phyloP scores from a whole-genome alignment of 768 basidiomycete species.

The Collybia nuda region DNA sequence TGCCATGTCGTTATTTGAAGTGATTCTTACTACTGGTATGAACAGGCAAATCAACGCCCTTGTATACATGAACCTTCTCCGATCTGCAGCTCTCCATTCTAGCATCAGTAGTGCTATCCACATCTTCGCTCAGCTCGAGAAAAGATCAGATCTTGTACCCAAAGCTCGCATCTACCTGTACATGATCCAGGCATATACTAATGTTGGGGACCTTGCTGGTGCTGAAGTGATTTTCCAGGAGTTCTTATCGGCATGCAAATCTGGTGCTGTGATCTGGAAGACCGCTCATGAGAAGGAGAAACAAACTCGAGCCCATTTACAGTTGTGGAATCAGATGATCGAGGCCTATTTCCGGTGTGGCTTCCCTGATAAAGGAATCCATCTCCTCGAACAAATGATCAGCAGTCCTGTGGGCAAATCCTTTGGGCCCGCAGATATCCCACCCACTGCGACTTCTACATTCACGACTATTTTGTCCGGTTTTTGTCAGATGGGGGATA shows the following conservation, averaged over 20 bases:
- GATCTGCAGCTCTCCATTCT: constrained; percentile 56
- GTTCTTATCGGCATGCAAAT: constrained; percentile 43
- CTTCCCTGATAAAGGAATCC: constrained; percentile 61
- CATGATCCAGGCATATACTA: constrained; percentile 60
- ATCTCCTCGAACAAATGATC: constrained; percentile 71
- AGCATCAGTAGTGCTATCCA: constrained; percentile 61
- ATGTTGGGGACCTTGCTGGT: constrained; percentile 43
- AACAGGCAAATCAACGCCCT: constrained; percentile 27
- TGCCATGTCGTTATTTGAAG: constrained; percentile 73
- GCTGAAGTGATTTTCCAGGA: constrained; percentile 63
- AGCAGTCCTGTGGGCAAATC: constrained; percentile 35
- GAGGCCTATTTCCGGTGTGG: constrained; percentile 68
- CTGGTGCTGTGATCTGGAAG: constrained; percentile 35
- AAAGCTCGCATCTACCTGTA: constrained; percentile 42
- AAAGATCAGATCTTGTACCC: constrained; percentile 29
- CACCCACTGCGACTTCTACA: constrained; percentile 60
- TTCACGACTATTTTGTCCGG: constrained; percentile 64
- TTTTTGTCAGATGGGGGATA: constrained; percentile 63
- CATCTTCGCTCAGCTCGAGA: constrained; percentile 64
- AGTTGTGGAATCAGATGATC: constrained; percentile 77
- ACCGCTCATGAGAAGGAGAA: constrained; percentile 3
- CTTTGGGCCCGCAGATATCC: constrained; percentile 41
- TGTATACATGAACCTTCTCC: constrained; percentile 57
- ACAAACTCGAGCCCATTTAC: constrained; percentile 33
- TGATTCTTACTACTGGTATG: constrained; percentile 40